Conservation (phyloP, 1,284 basidiomycete species). For the Cutaneotrichosporon curvatum region DNA sequence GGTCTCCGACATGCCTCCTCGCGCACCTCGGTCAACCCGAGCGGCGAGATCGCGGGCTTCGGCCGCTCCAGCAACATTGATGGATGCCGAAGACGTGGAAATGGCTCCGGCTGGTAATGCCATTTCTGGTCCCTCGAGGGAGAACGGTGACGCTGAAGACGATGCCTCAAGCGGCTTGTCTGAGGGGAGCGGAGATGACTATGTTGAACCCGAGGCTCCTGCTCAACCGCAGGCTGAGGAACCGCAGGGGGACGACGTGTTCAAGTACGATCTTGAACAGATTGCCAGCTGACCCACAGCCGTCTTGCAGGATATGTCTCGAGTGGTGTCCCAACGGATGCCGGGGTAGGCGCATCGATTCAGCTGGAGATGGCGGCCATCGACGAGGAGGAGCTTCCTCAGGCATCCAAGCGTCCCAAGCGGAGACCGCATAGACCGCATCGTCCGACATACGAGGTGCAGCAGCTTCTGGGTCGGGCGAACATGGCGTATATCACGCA, state of each 20-base stretch:
- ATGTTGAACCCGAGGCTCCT: slow-evolving; percentile 6
- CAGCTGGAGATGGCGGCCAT: slow-evolving; percentile 23
- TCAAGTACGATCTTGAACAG: slow-evolving; percentile 19
- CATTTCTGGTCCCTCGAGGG: too few species aligned
- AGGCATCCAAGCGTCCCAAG: slow-evolving; percentile 5
- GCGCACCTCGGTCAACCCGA: background rate
- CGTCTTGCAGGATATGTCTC: slow-evolving; percentile 33
- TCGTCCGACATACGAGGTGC: slow-evolving; percentile 71
- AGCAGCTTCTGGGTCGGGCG: slow-evolving; percentile 71
- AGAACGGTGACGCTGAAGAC: too few species aligned
- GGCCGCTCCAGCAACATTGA: background rate
- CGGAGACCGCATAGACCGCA: slow-evolving; percentile 40
- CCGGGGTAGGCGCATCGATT: slow-evolving; percentile 17
- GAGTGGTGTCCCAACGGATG: slow-evolving; percentile 6
- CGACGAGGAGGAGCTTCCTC: slow-evolving; percentile 28
- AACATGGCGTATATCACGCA: slow-evolving; percentile 75
- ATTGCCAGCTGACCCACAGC: slow-evolving; percentile 11
- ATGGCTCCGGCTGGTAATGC: background rate
- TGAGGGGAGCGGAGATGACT: slow-evolving; percentile 18
- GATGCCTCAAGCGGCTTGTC: slow-evolving; percentile 24
- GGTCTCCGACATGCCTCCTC: too few species aligned
- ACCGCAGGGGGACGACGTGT: slow-evolving; percentile 20
- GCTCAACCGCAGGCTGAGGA: slow-evolving; percentile 4
- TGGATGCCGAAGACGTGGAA: slow-evolving; percentile 2
- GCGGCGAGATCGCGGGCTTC: background rate